These are phyloP conservation scores for Scutellaria baicalensis DNA, from an alignment of 257 asterid species.

Conservation along the genomic window DNA sequence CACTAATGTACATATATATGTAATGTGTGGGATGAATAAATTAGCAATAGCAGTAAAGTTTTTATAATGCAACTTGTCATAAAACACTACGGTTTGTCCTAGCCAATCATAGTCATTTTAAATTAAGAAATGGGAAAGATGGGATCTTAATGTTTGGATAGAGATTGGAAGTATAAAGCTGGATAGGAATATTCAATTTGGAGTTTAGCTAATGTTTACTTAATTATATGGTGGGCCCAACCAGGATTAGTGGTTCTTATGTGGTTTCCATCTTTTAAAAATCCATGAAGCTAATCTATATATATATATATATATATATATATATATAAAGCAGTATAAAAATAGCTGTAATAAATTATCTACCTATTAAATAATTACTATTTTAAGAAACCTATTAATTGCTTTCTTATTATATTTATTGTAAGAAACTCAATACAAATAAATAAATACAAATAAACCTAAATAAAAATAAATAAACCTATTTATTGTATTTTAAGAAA, in stretches of 20 bases:
- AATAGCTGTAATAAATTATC: no score
- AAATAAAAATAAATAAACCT: no score
- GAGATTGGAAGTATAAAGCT: background rate
- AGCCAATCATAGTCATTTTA: background rate
- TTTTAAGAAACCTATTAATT: no score
- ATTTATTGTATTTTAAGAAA: no score
- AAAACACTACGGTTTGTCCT: background rate
- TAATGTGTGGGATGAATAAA: background rate
- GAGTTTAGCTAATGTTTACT: background rate
- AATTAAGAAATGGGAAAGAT: background rate
- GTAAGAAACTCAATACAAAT: no score
- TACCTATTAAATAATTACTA: no score
- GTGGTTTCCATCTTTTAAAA: no score
- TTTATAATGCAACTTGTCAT: background rate
- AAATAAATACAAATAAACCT: no score
- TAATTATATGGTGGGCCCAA: background rate
- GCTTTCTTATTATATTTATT: no score
- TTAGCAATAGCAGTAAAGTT: background rate
- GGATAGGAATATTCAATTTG: background rate
- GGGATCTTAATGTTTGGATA: constrained; percentile 16
- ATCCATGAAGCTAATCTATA: no score
- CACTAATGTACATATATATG: background rate
- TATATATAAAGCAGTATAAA: no score
- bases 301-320: no score
- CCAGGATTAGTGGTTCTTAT: background rate